These are phyloP conservation scores for Noccaea bulbosa DNA, from an alignment of 345 rosid genomes.

Conservation along the genomic window DNA sequence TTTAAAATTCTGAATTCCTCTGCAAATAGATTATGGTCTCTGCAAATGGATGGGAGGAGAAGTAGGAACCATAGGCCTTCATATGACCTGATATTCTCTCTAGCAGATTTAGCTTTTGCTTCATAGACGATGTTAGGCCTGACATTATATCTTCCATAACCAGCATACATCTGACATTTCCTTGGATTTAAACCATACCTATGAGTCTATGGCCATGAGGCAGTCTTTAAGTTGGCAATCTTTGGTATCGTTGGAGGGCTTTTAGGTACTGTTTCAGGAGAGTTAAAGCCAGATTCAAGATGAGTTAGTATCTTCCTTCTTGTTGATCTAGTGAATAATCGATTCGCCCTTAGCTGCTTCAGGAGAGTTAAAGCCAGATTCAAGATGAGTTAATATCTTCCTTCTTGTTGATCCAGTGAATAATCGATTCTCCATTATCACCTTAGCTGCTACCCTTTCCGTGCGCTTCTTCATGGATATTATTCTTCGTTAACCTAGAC, in stretches of 20 bases:
- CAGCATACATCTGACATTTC: background rate
- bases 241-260: background rate
- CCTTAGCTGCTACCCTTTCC: constrained; percentile 10
- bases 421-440: background rate
- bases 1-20: background rate
- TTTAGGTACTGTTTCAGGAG: constrained; percentile 17
- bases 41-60: background rate
- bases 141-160: background rate
- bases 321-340: constrained; percentile 1
- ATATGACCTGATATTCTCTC: background rate
- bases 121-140: background rate
- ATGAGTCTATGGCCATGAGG: constrained; percentile 14
- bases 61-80: background rate
- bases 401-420: constrained; percentile 2
- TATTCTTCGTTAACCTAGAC: constrained; percentile 17
- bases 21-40: background rate
- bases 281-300: constrained; percentile 24
- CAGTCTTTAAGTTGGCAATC: constrained; percentile 24
- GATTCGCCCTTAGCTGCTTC: background rate
- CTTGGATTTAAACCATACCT: constrained; percentile 22
- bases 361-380: too few relatives aligned
- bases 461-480: background rate
- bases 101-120: constrained; percentile 2
- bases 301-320: constrained; percentile 11
- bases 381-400: background rate